Conservation (phyloP, 2,329 filamentous ascomycete genomes). For the Hymenoscyphus albidus region DNA sequence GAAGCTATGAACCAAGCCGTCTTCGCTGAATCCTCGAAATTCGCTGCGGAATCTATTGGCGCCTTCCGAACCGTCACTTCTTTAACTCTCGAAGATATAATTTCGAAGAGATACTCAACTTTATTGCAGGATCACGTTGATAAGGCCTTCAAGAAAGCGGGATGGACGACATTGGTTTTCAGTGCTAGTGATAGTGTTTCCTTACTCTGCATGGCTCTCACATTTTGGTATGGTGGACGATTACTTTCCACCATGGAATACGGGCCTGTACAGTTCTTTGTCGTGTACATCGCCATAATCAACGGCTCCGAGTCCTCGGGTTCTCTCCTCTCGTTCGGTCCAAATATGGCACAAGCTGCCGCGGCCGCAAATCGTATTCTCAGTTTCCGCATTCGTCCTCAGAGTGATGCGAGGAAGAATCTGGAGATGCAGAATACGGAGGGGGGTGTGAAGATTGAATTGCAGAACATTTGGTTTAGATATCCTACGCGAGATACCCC, state of each 20-base stretch:
- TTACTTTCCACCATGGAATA: conserved; percentile 42
- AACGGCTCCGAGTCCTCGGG: conserved; percentile 50
- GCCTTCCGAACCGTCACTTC: conserved; percentile 58
- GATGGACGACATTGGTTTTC: conserved; percentile 48
- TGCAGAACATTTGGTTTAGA: conserved; percentile 54
- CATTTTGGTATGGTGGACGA: conserved; percentile 51
- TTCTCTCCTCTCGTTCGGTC: conserved; percentile 49
- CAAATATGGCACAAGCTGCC: conserved; percentile 55
- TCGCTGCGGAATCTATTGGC: conserved; percentile 58
- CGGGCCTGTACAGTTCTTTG: conserved; percentile 46
- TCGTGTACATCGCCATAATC: conserved; percentile 51
- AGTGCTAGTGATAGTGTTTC: conserved; percentile 52
- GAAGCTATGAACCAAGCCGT: conserved; percentile 54
- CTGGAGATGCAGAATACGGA: conserved; percentile 31
- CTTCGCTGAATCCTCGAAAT: conserved; percentile 59
- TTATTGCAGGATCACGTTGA: conserved; percentile 47
- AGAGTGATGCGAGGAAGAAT: conserved; percentile 9
- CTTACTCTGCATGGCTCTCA: conserved; percentile 54
- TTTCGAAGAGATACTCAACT: conserved; percentile 46
- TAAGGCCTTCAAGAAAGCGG: conserved; percentile 46
- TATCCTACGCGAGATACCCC: conserved; percentile 56
- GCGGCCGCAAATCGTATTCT: conserved; percentile 59
- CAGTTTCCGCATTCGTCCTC: conserved; percentile 29
- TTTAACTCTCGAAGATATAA: conserved; percentile 57
- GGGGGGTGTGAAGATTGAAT: conserved; percentile 51